A percentile compares a stretch with the other conserved stretches of the same genome.
phyloP scores from a whole-genome alignment of 2,329 filamentous ascomycete genomes.

The Hyphodiscus sp. region DNA sequence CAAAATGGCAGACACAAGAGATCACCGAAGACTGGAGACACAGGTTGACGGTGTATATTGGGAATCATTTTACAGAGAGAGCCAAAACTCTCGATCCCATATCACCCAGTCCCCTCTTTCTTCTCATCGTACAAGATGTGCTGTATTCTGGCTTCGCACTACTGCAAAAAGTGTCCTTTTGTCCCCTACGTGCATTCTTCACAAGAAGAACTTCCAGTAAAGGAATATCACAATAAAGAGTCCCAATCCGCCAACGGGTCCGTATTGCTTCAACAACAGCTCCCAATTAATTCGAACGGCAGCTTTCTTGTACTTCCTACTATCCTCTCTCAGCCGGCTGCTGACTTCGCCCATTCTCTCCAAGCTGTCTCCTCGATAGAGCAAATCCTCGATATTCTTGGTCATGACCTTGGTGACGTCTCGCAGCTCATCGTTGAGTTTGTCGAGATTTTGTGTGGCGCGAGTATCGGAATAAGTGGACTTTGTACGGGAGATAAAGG shows the following conservation, averaged over 20 bases:
- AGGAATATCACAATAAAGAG: conserved; percentile 81
- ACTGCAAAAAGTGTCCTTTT: not conserved
- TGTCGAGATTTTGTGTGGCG: conserved; percentile 86
- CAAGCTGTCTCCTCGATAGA: conserved; percentile 89
- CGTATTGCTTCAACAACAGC: conserved; percentile 91
- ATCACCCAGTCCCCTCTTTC: not conserved
- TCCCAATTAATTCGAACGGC: conserved; percentile 98
- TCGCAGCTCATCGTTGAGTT: conserved; percentile 92
- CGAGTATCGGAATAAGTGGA: conserved; percentile 90
- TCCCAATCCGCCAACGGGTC: conserved; percentile 75
- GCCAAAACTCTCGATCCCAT: not conserved
- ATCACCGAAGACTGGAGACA: not conserved
- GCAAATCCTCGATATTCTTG: conserved; percentile 97
- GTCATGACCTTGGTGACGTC: conserved; percentile 99
- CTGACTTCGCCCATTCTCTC: conserved; percentile 97
- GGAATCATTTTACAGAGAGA: not conserved
- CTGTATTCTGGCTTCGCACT: not conserved
- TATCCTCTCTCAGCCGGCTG: conserved; percentile 80
- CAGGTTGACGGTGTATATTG: not conserved
- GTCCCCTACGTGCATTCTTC: not conserved
- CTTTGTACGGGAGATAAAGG: conserved; percentile 88
- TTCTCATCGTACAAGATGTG: not conserved
- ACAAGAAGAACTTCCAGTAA: conserved; percentile 86
- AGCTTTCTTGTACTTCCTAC: conserved; percentile 86
- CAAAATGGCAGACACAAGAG: too few relatives aligned